A percentile compares a stretch with the other conserved stretches of the same genome.
Evolutionary conservation across 2,329 filamentous ascomycete genomes (phyloP).

Genomic region (Penicillium sp.): DNA sequence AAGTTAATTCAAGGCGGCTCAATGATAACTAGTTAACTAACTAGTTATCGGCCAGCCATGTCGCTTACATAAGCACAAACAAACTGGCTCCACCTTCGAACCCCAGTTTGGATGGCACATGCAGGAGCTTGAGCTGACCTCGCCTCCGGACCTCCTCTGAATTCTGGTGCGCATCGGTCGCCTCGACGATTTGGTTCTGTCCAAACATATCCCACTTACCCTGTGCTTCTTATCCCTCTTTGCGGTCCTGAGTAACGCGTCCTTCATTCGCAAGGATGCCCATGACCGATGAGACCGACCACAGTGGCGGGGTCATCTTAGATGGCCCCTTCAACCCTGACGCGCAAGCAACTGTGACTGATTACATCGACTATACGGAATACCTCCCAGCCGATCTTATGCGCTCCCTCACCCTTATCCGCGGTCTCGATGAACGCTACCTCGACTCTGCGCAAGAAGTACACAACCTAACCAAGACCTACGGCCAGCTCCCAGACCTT

Average conservation of each 20-base stretch:
- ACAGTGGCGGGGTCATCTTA: slow-evolving; percentile 44
- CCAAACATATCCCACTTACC: background rate
- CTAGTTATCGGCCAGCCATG: too few relatives aligned
- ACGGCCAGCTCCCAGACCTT: slow-evolving; percentile 52
- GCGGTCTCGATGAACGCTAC: slow-evolving; percentile 48
- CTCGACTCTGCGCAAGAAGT: slow-evolving; percentile 41
- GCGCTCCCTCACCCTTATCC: slow-evolving; percentile 63
- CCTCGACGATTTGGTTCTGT: background rate
- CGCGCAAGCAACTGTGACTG: slow-evolving; percentile 64
- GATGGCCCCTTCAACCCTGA: slow-evolving; percentile 60
- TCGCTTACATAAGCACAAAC: background rate
- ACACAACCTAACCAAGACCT: slow-evolving; percentile 44
- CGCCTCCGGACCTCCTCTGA: background rate
- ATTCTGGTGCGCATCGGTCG: background rate
- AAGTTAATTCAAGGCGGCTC: too few relatives aligned
- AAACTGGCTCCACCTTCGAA: background rate
- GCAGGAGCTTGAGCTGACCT: background rate
- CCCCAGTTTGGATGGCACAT: background rate
- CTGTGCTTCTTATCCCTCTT: background rate
- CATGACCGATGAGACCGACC: slow-evolving; percentile 45
- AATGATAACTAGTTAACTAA: too few relatives aligned
- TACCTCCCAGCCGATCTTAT: slow-evolving; percentile 65
- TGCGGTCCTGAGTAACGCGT: slow-evolving; percentile 3
- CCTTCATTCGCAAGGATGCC: slow-evolving; percentile 19
- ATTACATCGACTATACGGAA: slow-evolving; percentile 69